phyloP scores from a whole-genome alignment of 345 rosid genomes.

The Syzygium jambos region DNA sequence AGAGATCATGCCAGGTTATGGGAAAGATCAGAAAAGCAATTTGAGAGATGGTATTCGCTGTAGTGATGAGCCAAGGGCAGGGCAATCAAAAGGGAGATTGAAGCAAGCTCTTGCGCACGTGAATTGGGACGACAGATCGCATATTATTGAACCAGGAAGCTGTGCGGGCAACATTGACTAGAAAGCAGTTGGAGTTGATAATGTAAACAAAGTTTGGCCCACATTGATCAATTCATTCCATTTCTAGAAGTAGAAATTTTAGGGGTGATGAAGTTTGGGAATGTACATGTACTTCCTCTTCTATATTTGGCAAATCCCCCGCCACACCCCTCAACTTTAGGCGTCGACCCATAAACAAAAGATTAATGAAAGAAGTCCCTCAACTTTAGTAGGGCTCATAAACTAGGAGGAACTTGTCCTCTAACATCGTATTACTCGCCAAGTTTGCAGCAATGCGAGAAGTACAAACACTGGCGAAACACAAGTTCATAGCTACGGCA shows the following conservation, averaged over 20 bases:
- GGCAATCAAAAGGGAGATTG: background rate
- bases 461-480: background rate
- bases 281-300: background rate
- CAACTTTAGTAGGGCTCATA: background rate
- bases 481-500: background rate
- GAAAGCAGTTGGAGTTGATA: background rate
- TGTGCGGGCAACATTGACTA: background rate
- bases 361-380: background rate
- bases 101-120: background rate
- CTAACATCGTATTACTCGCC: background rate
- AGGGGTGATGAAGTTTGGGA: background rate
- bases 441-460: background rate
- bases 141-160: background rate
- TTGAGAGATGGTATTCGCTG: background rate
- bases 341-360: background rate
- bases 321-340: background rate
- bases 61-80: background rate
- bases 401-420: background rate
- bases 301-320: background rate
- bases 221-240: background rate
- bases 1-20: background rate
- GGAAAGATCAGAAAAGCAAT: background rate
- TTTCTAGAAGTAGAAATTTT: background rate
- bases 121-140: background rate
- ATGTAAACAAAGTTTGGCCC: background rate